Conservation (phyloP, 2,329 filamentous ascomycete genomes). For the Trichothecium roseum region DNA sequence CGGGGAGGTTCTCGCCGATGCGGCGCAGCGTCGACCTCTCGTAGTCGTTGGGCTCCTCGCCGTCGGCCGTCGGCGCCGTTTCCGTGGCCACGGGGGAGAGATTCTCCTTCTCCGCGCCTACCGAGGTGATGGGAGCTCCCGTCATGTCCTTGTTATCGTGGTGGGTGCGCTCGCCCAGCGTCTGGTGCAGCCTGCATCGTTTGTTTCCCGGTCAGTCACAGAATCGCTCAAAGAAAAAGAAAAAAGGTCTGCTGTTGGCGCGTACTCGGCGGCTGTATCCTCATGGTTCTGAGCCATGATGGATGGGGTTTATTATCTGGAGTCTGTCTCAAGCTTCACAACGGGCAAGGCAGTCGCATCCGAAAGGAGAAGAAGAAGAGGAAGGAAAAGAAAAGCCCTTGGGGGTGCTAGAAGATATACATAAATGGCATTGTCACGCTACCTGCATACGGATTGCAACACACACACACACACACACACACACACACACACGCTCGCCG, state of each 20-base stretch:
- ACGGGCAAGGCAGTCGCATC: too few relatives aligned
- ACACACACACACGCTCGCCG: too few relatives aligned
- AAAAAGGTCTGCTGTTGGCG: not conserved
- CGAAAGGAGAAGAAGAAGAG: too few relatives aligned
- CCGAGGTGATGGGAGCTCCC: constrained; percentile 7
- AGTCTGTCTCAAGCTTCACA: too few relatives aligned
- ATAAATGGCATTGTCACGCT: too few relatives aligned
- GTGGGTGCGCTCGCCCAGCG: constrained; percentile 9
- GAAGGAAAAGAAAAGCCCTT: too few relatives aligned
- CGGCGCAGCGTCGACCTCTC: constrained; percentile 40
- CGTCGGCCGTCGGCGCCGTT: constrained; percentile 24
- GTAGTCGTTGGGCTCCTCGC: constrained; percentile 40
- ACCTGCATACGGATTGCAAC: too few relatives aligned
- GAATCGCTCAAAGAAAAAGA: too few relatives aligned
- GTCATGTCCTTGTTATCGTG: constrained; percentile 9
- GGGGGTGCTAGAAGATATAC: too few relatives aligned
- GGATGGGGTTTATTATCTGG: not conserved
- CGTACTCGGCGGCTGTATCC: constrained; percentile 3
- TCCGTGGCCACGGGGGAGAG: constrained; percentile 7
- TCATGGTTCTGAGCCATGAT: constrained; percentile 3
- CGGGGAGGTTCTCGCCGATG: constrained; percentile 42
- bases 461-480: too few relatives aligned
- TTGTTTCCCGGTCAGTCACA: too few relatives aligned
- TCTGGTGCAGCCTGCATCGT: constrained; percentile 10
- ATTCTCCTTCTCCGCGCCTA: constrained; percentile 7